Conservation (phyloP, 345 rosid species). For the Salix koriyanagi region DNA sequence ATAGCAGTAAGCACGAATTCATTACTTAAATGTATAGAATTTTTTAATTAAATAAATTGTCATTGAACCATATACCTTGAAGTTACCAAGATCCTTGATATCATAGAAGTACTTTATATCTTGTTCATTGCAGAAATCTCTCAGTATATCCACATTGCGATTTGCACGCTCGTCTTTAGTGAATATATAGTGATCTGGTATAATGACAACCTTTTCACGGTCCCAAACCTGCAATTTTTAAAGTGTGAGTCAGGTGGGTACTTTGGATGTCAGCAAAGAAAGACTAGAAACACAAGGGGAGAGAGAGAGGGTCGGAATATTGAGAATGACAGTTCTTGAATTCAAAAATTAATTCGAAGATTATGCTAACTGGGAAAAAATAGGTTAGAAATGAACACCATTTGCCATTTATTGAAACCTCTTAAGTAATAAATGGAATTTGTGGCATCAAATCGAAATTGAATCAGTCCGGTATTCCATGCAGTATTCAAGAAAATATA, state of each 20-base stretch:
- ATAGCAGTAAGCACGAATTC: not conserved
- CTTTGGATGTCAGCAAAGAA: not conserved
- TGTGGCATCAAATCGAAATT: not conserved
- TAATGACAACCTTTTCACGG: conserved; percentile 84
- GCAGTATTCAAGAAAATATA: not conserved
- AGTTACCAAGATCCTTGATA: conserved; percentile 79
- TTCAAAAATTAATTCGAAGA: not conserved
- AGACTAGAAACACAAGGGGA: not conserved
- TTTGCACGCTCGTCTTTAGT: conserved; percentile 89
- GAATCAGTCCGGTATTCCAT: not conserved
- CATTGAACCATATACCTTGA: conserved; percentile 54
- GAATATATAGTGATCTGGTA: conserved; percentile 96
- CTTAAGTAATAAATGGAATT: not conserved
- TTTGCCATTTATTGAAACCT: not conserved
- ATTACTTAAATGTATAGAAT: not conserved
- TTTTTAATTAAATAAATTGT: not conserved
- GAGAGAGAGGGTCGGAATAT: not conserved
- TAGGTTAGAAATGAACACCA: not conserved
- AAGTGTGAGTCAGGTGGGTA: not conserved
- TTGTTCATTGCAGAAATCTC: conserved; percentile 85
- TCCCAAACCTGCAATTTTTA: conserved; percentile 79
- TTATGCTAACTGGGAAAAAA: not conserved
- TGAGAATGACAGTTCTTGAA: not conserved
- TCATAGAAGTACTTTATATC: conserved; percentile 94
- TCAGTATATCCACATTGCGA: conserved; percentile 89